Conservation (phyloP, 1,139 yeast species). For the Candida buenavistaensis region DNA sequence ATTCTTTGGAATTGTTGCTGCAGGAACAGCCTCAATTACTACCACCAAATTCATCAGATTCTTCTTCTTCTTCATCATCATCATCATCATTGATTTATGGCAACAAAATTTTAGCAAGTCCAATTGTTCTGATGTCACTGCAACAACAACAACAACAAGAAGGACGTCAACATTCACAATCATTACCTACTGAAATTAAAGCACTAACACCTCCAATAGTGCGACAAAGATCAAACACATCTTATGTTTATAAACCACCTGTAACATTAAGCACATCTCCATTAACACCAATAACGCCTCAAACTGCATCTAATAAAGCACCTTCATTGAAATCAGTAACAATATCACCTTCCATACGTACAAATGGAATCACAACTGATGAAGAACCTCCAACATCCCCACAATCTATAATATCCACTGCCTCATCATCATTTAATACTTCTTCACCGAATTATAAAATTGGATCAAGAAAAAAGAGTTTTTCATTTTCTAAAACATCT, state of each 20-base stretch:
- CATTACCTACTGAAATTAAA: constrained; percentile 27
- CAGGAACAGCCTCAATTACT: neutral
- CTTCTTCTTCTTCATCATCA: no score
- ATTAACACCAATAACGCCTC: constrained; percentile 11
- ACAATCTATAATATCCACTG: constrained; percentile 18
- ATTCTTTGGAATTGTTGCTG: no score
- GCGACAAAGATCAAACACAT: constrained; percentile 29
- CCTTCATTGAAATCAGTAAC: constrained; percentile 42
- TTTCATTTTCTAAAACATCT: constrained; percentile 14
- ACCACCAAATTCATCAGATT: neutral
- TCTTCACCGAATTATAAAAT: constrained; percentile 10
- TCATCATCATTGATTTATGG: constrained; percentile 19
- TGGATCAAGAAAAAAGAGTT: constrained; percentile 10
- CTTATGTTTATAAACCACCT: constrained; percentile 17
- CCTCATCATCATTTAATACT: constrained; percentile 13
- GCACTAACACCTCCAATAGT: constrained; percentile 10
- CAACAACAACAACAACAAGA: constrained; percentile 6
- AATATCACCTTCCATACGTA: constrained; percentile 37
- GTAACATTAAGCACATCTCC: constrained; percentile 11
- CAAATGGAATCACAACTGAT: constrained; percentile 7
- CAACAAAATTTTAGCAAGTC: constrained; percentile 35
- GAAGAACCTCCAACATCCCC: constrained; percentile 21
- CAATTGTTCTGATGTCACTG: constrained; percentile 32
- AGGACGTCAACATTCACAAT: constrained; percentile 34
- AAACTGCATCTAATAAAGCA: constrained; percentile 19